phyloP scores from a whole-genome alignment of 768 basidiomycete species.

The Punctularia strigosozonata region DNA sequence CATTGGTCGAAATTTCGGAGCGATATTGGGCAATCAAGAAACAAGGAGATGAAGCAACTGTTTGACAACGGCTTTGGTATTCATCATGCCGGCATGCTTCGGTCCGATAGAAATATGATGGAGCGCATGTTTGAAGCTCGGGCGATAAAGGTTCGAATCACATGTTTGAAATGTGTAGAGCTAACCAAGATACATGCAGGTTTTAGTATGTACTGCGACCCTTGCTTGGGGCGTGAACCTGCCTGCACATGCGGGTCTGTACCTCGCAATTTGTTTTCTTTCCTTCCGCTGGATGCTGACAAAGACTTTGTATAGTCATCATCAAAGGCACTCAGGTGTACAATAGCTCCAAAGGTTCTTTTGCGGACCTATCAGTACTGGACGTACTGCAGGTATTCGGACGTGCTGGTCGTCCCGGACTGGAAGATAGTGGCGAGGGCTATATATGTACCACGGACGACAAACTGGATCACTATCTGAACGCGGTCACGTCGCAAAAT shows the following conservation, averaged over 20 bases:
- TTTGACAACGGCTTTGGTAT: constrained; percentile 93
- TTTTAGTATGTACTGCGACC: constrained; percentile 95
- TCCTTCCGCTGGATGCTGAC: too few relatives aligned
- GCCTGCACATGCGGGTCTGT: constrained; percentile 87
- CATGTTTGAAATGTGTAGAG: background rate
- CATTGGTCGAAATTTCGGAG: constrained; percentile 66
- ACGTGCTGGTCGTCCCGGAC: constrained; percentile 79
- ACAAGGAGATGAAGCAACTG: constrained; percentile 93
- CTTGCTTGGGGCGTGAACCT: constrained; percentile 99
- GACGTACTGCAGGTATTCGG: constrained; percentile 98
- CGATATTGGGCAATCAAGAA: constrained; percentile 69
- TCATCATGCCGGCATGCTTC: constrained; percentile 96
- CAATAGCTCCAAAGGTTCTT: constrained; percentile 80
- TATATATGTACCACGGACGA: constrained; percentile 95
- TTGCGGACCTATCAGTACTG: constrained; percentile 85
- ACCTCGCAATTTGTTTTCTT: constrained; percentile 6
- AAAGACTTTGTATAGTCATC: constrained; percentile 68
- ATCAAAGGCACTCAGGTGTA: constrained; percentile 98
- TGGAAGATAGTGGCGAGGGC: constrained; percentile 90
- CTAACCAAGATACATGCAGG: constrained; percentile 34
- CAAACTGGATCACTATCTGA: constrained; percentile 83
- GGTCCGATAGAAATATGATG: constrained; percentile 90
- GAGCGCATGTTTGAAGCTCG: constrained; percentile 87
- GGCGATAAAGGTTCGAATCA: constrained; percentile 66
- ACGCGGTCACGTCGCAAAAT: constrained; percentile 79